Evolutionary conservation across 1,139 yeast genomes (phyloP).

Genomic region (Geotrichum candidum): DNA sequence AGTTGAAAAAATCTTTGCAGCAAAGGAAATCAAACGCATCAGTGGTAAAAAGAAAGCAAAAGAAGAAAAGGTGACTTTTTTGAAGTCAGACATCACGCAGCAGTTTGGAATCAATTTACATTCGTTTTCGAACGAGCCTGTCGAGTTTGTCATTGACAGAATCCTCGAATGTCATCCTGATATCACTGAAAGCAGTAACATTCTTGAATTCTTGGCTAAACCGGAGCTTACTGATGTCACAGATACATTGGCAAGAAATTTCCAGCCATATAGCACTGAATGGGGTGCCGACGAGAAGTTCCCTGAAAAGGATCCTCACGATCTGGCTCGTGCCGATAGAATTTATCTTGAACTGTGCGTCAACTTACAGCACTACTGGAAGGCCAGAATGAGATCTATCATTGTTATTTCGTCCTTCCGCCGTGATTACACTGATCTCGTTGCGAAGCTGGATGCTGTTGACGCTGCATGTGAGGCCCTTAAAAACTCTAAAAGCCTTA

Average conservation of each 20-base stretch:
- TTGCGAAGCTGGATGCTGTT: slow-evolving; percentile 53
- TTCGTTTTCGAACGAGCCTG: slow-evolving; percentile 58
- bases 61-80: slow-evolving; percentile 50
- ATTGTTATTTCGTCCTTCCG: slow-evolving; percentile 61
- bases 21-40: slow-evolving; percentile 46
- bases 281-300: slow-evolving; percentile 37
- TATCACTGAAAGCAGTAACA: slow-evolving; percentile 58
- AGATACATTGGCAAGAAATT: slow-evolving; percentile 54
- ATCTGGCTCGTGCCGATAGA: slow-evolving; percentile 74
- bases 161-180: slow-evolving; percentile 70
- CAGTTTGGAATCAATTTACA: slow-evolving; percentile 92
- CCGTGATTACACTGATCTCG: slow-evolving; percentile 66
- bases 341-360: slow-evolving; percentile 72
- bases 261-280: slow-evolving; percentile 65
- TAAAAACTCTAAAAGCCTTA: slow-evolving; percentile 55
- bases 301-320: slow-evolving; percentile 49
- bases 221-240: slow-evolving; percentile 72
- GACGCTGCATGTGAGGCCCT: slow-evolving; percentile 64
- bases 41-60: slow-evolving; percentile 34
- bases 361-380: slow-evolving; percentile 80
- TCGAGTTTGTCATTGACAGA: slow-evolving; percentile 56
- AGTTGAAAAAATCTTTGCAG: slow-evolving; percentile 72
- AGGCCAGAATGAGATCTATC: slow-evolving; percentile 71
- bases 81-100: slow-evolving; percentile 77
- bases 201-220: slow-evolving; percentile 74